phyloP scores from a whole-genome alignment of 768 basidiomycete genomes.

The Boletus patriciae region DNA sequence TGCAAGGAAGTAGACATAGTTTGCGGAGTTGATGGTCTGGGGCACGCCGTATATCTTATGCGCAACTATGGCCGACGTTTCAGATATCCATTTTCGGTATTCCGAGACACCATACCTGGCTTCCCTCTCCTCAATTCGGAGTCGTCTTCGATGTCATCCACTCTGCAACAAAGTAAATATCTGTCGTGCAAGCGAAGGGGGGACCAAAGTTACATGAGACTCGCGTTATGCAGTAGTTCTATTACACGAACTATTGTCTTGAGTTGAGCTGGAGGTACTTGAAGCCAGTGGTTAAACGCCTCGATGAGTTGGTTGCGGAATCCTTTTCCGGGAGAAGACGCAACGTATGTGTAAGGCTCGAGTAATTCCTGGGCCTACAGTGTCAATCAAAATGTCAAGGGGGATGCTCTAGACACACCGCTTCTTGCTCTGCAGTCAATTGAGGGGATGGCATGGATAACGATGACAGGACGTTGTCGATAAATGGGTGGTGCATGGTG shows the following conservation, averaged over 20 bases:
- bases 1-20: slow-evolving; percentile 95
- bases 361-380: slow-evolving; percentile 48
- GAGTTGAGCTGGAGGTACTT: slow-evolving; percentile 75
- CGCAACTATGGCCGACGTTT: slow-evolving; percentile 54
- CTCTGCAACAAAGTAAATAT: slow-evolving; percentile 43
- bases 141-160: slow-evolving; percentile 96
- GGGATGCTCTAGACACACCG: slow-evolving; percentile 13
- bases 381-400: neutral
- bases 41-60: slow-evolving; percentile 97
- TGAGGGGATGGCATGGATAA: slow-evolving; percentile 27
- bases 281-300: slow-evolving; percentile 90
- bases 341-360: slow-evolving; percentile 88
- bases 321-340: slow-evolving; percentile 86
- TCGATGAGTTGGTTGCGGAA: slow-evolving; percentile 83
- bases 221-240: slow-evolving; percentile 91
- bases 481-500: slow-evolving; percentile 31
- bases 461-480: slow-evolving; percentile 41
- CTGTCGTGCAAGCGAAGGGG: neutral
- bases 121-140: slow-evolving; percentile 82
- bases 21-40: slow-evolving; percentile 95
- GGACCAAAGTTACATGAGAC: slow-evolving; percentile 66
- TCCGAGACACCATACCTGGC: slow-evolving; percentile 54
- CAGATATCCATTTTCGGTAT: neutral
- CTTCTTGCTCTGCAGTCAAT: slow-evolving; percentile 24
- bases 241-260: slow-evolving; percentile 75